Conservation (phyloP, 768 basidiomycete species). For the Trametes sanguinea region DNA sequence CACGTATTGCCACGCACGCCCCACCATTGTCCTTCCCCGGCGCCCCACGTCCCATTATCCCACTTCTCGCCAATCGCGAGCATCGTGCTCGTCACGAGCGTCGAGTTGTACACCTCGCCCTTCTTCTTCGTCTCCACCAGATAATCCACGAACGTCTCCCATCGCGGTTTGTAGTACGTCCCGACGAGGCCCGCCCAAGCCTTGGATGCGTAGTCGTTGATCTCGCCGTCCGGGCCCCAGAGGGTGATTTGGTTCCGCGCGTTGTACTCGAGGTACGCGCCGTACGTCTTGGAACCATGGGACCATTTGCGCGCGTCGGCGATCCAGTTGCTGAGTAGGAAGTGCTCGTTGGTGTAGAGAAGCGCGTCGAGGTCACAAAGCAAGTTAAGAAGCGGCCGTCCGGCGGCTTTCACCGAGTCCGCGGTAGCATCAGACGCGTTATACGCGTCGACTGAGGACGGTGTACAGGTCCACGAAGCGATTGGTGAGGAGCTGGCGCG, state of each 20-base stretch:
- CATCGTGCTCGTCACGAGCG: slow-evolving; percentile 28
- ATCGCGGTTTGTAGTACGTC: slow-evolving; percentile 39
- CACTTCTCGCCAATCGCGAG: slow-evolving; percentile 39
- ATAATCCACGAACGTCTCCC: slow-evolving; percentile 39
- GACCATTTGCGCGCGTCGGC: slow-evolving; percentile 36
- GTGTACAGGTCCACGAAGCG: slow-evolving; percentile 38
- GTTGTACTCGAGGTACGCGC: slow-evolving; percentile 39
- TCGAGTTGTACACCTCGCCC: slow-evolving; percentile 34
- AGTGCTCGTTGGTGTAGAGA: slow-evolving; percentile 36
- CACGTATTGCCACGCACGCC: slow-evolving; percentile 29
- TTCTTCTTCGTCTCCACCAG: slow-evolving; percentile 33
- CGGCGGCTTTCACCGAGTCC: slow-evolving; percentile 27
- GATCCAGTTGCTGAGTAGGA: slow-evolving; percentile 41
- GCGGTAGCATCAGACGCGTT: slow-evolving; percentile 28
- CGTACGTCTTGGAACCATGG: slow-evolving; percentile 34
- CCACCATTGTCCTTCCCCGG: slow-evolving; percentile 19
- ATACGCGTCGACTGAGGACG: slow-evolving; percentile 34
- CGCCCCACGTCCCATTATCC: slow-evolving; percentile 30
- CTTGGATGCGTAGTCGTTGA: slow-evolving; percentile 47
- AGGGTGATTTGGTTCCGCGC: slow-evolving; percentile 47
- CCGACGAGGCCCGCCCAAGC: slow-evolving; percentile 44
- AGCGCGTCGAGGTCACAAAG: slow-evolving; percentile 39
- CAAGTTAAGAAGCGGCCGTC: slow-evolving; percentile 34
- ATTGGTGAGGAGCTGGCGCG: slow-evolving; percentile 43
- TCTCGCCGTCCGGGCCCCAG: slow-evolving; percentile 45